Evolutionary conservation across 2,329 filamentous ascomycete species (phyloP).

Genomic region (Coniosporium tulheliwenetii): DNA sequence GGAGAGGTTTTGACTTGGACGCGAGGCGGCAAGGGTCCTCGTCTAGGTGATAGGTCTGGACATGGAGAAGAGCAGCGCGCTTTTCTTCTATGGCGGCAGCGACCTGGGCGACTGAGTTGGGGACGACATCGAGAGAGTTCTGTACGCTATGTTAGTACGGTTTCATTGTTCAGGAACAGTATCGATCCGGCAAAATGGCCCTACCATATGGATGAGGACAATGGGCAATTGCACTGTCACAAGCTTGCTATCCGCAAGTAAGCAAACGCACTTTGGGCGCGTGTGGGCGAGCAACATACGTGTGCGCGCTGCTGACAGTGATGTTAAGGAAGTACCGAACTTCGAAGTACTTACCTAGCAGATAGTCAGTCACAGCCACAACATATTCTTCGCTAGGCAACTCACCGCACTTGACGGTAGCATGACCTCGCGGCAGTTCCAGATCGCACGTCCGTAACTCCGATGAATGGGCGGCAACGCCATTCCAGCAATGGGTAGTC

Average conservation of each 20-base stretch:
- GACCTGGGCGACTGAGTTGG: conserved; percentile 39
- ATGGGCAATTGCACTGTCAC: conserved; percentile 38
- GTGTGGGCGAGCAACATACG: conserved; percentile 11
- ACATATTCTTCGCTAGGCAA: conserved; percentile 2
- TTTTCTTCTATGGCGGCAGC: conserved; percentile 39
- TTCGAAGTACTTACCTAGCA: conserved; percentile 36
- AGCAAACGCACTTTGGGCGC: conserved; percentile 4
- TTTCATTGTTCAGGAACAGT: too few species aligned
- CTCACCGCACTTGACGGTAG: conserved; percentile 33
- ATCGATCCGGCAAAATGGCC: too few species aligned
- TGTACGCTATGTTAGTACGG: conserved; percentile 3
- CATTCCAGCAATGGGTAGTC: conserved; percentile 26
- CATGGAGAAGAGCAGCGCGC: conserved; percentile 5
- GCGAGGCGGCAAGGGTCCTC: too few species aligned
- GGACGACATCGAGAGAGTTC: conserved; percentile 40
- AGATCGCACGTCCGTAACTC: conserved; percentile 33
- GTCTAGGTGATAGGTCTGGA: neutral
- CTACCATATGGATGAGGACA: conserved; percentile 38
- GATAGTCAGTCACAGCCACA: conserved; percentile 2
- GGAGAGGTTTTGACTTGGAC: too few species aligned
- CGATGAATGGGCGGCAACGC: conserved; percentile 27
- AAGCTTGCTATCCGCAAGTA: conserved; percentile 22
- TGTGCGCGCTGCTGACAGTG: conserved; percentile 26
- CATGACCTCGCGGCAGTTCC: conserved; percentile 33
- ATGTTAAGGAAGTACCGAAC: conserved; percentile 40